Evolutionary conservation across 2,329 filamentous ascomycete species (phyloP), one percentile per base, ranked within the genome.

Genomic region (Akanthomyces dipterigenus): DNA sequence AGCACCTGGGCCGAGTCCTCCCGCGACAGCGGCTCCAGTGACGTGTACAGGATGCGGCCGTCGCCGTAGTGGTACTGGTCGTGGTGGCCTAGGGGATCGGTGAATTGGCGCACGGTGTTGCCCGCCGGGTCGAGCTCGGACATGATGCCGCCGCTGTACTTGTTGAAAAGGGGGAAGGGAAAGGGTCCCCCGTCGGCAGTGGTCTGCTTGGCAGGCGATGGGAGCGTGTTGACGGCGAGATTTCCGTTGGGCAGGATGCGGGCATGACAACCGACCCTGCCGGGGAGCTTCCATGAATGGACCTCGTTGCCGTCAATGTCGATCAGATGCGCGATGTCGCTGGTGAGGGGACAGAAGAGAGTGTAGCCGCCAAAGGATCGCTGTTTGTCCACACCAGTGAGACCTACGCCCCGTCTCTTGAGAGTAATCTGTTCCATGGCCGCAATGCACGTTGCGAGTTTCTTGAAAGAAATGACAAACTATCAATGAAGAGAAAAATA

Each of bases 101-200:
- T 65, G 12, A 70, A 71, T 38, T 71, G 69, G 7, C 69, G 65
- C 2, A 70, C 63, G 0, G 69, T 56, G 2, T 70, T 70, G 0
- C 69, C 67, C 0, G 65, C 62, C 0, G 64, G 65, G 40, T 67
- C 68, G 3, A 71, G 64, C 45, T 71, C 70, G 40, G 67, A 69
- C 70, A 71, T 71, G 8, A 71, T 40, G 0, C 69, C 70, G 0
- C 70, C 69, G 0, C 69, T 69, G 36, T 71, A 71, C 24, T 71
- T 71, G 64, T 70, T 65, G 49, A 70, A 71, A 61, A 70, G 71
- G 2, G 66, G 68, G 22, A 71, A 71, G 0, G 69, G 69, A 14
- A 62, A 70, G 0, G 67, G 64, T 0, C 63, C 65, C 0, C 67
- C 68, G 28, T 68, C 62, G 5, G 62, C 63, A 8, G 66, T 69